phyloP scores from a whole-genome alignment of 1,139 yeast genomes.

The Geotrichum reessii region DNA sequence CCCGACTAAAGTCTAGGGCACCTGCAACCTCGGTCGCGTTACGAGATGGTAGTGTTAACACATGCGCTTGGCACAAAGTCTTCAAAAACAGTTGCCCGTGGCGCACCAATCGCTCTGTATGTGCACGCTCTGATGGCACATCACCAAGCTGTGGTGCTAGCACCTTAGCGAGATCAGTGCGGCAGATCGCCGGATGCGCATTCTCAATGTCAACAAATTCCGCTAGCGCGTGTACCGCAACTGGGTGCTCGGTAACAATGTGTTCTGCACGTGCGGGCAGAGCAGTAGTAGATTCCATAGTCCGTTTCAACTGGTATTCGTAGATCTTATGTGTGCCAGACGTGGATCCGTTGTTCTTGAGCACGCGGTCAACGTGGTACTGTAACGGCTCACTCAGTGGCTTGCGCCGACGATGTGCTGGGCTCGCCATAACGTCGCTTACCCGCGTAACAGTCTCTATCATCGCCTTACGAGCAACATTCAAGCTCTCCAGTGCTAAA shows the following conservation, averaged over 20 bases:
- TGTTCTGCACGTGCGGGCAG: not conserved
- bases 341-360: conserved; percentile 4
- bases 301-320: conserved; percentile 1
- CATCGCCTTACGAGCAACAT: conserved; percentile 4
- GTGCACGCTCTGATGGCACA: conserved; percentile 3
- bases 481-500: not conserved
- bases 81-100: conserved; percentile 6
- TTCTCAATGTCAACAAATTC: not conserved
- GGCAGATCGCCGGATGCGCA: not conserved
- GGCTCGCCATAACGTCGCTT: not conserved
- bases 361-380: conserved; percentile 3
- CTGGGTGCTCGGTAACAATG: not conserved
- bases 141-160: conserved; percentile 4
- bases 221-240: not conserved
- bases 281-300: not conserved
- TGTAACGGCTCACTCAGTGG: not conserved
- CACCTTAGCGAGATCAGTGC: not conserved
- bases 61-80: conserved; percentile 9
- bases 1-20: conserved; percentile 7
- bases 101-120: not conserved
- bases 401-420: not conserved
- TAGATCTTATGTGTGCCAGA: conserved; percentile 5
- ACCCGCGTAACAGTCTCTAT: conserved; percentile 1
- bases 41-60: conserved; percentile 9
- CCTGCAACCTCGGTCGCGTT: not conserved